Evolutionary conservation across 2,329 filamentous ascomycete species (phyloP).

Genomic region (Nannizzia gypsea): DNA sequence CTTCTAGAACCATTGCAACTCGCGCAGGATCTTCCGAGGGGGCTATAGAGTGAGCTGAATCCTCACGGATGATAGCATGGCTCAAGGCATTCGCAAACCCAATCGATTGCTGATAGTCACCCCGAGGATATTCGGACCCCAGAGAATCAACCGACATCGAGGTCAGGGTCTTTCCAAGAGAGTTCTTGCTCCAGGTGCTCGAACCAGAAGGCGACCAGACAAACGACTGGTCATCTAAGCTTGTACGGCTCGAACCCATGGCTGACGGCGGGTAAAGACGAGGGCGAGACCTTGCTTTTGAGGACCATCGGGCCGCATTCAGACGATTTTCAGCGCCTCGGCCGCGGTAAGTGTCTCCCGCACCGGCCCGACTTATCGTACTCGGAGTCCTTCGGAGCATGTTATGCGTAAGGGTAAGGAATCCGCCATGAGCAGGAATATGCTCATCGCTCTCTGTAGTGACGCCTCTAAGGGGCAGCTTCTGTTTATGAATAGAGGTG

Average conservation of each 20-base stretch:
- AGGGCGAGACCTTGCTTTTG: constrained; percentile 73
- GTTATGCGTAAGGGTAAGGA: constrained; percentile 56
- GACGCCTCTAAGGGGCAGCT: constrained; percentile 73
- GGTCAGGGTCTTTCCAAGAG: constrained; percentile 77
- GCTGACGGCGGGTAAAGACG: constrained; percentile 65
- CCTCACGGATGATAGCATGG: constrained; percentile 88
- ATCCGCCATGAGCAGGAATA: constrained; percentile 40
- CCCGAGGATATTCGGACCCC: constrained; percentile 59
- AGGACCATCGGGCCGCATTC: constrained; percentile 61
- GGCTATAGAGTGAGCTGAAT: constrained; percentile 42
- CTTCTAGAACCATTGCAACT: constrained; percentile 62
- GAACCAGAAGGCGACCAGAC: constrained; percentile 85
- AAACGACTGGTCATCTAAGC: constrained; percentile 79
- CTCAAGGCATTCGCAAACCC: constrained; percentile 94
- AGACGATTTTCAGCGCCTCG: constrained; percentile 54
- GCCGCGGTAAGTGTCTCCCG: constrained; percentile 62
- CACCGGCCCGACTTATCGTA: constrained; percentile 83
- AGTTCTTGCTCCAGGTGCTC: constrained; percentile 94
- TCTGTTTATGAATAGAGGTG: constrained; percentile 72
- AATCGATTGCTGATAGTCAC: constrained; percentile 89
- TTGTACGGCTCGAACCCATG: constrained; percentile 82
- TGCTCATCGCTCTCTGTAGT: constrained; percentile 34
- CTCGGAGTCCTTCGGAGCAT: constrained; percentile 79
- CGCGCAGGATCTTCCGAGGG: constrained; percentile 49
- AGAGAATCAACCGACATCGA: constrained; percentile 90